phyloP scores from a whole-genome alignment of 352 stramenopile species.

The Phytophthora multivora region DNA sequence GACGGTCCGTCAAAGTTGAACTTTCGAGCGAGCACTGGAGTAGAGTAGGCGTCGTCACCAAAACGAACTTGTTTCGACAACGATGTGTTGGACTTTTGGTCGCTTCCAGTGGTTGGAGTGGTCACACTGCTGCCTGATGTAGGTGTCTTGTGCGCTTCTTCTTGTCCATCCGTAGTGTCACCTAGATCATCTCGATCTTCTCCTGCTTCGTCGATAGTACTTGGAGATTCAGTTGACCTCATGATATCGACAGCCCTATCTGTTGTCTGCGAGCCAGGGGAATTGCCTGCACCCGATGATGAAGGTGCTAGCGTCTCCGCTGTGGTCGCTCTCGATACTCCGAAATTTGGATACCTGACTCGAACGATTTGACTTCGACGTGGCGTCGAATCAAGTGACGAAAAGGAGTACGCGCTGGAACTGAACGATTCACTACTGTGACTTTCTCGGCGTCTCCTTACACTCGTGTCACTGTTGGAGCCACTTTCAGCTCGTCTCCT shows the following conservation, averaged over 20 bases:
- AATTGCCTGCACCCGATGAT: constrained; percentile 18
- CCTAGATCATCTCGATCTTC: not conserved
- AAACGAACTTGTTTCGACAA: constrained; percentile 65
- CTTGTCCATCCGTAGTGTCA: not conserved
- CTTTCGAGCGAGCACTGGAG: constrained; percentile 57
- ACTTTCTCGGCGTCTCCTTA: constrained; percentile 26
- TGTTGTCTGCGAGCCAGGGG: not conserved
- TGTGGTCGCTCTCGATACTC: constrained; percentile 33
- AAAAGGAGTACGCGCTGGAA: constrained; percentile 39
- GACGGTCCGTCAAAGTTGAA: constrained; percentile 66
- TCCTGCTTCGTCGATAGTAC: constrained; percentile 1
- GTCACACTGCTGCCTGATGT: constrained; percentile 30
- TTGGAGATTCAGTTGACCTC: not conserved
- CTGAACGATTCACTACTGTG: constrained; percentile 37
- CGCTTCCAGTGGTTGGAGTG: constrained; percentile 57
- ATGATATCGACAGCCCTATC: not conserved
- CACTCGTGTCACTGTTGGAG: constrained; percentile 24
- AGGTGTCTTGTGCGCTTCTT: constrained; percentile 23
- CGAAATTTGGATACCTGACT: constrained; percentile 19
- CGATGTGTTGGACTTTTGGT: constrained; percentile 43
- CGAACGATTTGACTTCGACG: constrained; percentile 8
- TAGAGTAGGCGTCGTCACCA: constrained; percentile 51
- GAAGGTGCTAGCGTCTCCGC: constrained; percentile 37
- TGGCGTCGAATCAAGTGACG: constrained; percentile 28
- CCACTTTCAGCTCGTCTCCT: constrained; percentile 15